Base-by-base conservation (phyloP, 768 basidiomycete species). In the Lactifluus piperatus region DNA sequence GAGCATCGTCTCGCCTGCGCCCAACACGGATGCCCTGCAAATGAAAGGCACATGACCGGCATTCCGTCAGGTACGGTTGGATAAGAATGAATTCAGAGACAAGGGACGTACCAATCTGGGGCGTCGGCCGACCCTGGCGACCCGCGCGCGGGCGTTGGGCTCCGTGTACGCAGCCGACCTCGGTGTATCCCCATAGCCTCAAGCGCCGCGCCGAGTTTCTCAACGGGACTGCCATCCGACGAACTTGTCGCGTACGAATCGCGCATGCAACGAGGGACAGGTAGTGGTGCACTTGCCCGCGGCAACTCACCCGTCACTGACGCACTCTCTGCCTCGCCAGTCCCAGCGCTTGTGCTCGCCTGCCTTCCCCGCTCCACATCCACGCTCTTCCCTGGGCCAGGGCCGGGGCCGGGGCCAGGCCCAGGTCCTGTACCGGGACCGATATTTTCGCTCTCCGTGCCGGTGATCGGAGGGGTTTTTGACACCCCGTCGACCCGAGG, bases 131-230 rank as follows among this genome's bases (percentile, higher is more conserved):
- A 57, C 24, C 32, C 47, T 18, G 30, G 68, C 13, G 44, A 13
- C 1, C 22, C 50, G 64, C 2, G 73, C 75, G 65, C 80, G 77
- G 55, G 81, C 79, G 18, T 83, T 71, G 10, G 84, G 81, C 18
- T 83, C 64, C 77, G 72, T 10, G 73, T 73, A 22, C 78, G 74
- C 61, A 79, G 79, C 45, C 84, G 74, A 2, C 84, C 84, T 20
- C 84, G 73, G 54, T 76, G 75, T 13, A 69, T 43, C 8, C 60
- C 63, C 54, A 75, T 66, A 16, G 71, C 67, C 32, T 74, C 72
- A 48, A 76, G 58, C 47, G 68, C 70, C 0, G 70, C 68, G 9
- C 65, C 68, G 13, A 76, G 58, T 41, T 69, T 75, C 48, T 75
- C 74, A 1, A 72, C 71, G 34, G 77, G 72, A 45, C 79, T 79